Evolutionary conservation across 139 green algal species (phyloP).

Genomic region (Chlorella sp.): DNA sequence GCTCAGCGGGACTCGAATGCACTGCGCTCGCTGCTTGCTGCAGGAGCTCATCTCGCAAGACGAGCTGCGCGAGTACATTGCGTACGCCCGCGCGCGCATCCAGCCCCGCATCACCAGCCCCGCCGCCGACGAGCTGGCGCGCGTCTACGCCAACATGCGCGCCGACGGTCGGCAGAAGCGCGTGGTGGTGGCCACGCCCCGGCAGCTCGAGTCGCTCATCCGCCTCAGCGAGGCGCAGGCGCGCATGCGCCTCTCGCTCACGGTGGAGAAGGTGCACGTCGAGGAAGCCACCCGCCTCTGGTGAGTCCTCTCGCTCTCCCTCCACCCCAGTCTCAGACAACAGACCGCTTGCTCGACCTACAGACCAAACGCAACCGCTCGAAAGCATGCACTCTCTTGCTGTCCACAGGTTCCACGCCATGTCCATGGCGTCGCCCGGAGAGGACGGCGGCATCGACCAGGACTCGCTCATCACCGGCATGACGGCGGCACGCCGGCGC

Average conservation of each 20-base stretch:
- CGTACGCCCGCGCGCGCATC: conserved; percentile 68
- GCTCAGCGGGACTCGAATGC: too few species aligned
- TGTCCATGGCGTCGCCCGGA: neutral
- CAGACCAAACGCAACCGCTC: too few species aligned
- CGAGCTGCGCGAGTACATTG: conserved; percentile 90
- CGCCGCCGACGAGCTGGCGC: conserved; percentile 67
- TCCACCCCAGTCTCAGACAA: too few species aligned
- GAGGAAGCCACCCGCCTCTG: conserved; percentile 46
- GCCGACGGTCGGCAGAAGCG: conserved; percentile 38
- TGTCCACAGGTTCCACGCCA: neutral
- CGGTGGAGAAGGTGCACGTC: conserved; percentile 53
- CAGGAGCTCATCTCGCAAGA: conserved; percentile 49
- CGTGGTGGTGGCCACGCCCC: conserved; percentile 75
- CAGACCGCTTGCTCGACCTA: too few species aligned
- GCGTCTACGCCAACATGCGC: conserved; percentile 83
- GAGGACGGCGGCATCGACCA: conserved; percentile 2
- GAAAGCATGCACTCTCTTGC: neutral
- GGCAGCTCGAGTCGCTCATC: conserved; percentile 91
- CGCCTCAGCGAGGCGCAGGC: conserved; percentile 79
- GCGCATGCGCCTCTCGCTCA: conserved; percentile 63
- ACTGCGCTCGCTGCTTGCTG: neutral
- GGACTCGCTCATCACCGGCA: neutral
- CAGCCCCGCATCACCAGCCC: conserved; percentile 69
- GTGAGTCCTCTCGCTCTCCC: too few species aligned
- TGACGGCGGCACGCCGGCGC: neutral